Conservation (phyloP, 1,139 yeast species). For the Lodderomyces oxycetoniae region DNA sequence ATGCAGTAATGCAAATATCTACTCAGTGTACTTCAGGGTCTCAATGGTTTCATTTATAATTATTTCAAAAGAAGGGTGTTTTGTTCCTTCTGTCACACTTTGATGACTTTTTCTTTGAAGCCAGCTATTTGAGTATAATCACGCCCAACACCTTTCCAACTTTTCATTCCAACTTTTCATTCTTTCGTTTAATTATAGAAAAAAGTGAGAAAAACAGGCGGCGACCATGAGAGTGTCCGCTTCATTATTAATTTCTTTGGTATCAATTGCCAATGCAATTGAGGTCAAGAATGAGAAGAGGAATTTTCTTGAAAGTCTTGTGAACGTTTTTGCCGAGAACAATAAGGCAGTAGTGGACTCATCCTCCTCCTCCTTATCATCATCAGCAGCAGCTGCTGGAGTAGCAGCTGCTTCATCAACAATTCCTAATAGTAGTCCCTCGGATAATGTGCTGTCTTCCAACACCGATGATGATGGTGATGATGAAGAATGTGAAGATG, state of each 20-base stretch:
- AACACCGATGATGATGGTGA: constrained; percentile 5
- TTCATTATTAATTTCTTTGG: constrained; percentile 10
- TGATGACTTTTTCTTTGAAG: not conserved
- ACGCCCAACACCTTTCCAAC: too few relatives aligned
- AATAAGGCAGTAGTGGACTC: constrained; percentile 9
- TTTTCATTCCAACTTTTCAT: not conserved
- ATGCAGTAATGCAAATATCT: too few relatives aligned
- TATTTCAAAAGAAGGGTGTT: constrained; percentile 1
- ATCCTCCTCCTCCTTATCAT: not conserved
- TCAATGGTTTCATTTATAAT: constrained; percentile 2
- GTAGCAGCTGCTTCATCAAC: constrained; percentile 6
- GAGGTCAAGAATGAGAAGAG: constrained; percentile 9
- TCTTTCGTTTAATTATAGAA: constrained; percentile 4
- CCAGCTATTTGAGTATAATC: too few relatives aligned
- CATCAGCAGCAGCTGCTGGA: constrained; percentile 9
- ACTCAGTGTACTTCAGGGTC: too few relatives aligned
- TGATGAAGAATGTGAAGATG: constrained; percentile 4
- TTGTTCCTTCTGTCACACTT: not conserved
- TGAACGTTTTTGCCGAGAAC: constrained; percentile 6
- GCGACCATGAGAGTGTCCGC: constrained; percentile 11
- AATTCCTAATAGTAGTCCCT: constrained; percentile 3
- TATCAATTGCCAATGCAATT: constrained; percentile 11
- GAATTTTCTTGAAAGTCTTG: constrained; percentile 14
- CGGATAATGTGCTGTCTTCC: not conserved
- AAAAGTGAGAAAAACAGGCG: constrained; percentile 3